Evolutionary conservation across 345 rosid genomes (phyloP), one percentile per base, ranked within the genome.

Genomic region (Populus ilicifolia): DNA sequence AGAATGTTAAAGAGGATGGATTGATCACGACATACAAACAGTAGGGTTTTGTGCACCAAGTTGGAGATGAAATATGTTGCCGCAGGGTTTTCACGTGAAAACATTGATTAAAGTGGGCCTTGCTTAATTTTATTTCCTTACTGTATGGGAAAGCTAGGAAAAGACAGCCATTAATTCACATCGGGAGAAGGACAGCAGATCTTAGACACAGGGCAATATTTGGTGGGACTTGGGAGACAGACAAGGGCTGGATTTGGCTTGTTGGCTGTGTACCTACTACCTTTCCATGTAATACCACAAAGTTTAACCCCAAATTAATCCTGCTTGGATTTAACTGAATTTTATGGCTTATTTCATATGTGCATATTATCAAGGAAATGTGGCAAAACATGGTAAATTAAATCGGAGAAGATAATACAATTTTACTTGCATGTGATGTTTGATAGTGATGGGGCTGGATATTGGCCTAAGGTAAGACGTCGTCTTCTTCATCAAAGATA

Each of bases 41-140:
- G 29, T 23, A 59, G 27, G 64, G 64, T 59, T n/a, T 56, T 3
- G 62, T 0, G 62, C 27, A n/a, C 27, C 62, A n/a, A 59, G 64
- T 23, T 59, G 16, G 64, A 29, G 56, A 35, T 11, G 64, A 48
- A 17, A 74, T 35, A 30, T 12, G 66, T 48, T 68, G 81, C 68
- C 64, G 79, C 68, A 80, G 77, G 16, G 79, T 71, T 78, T 78
- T 83, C 82, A 77, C 75, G 81, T 80, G 83, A 75, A 80, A 67
- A 38, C 64, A 59, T 59, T 59, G 29, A 59, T 59, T 23, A 59
- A 59, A 59, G 64, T 59, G 64, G 64, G 64, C 29, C 64, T 59
- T 59, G 29, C 25, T 23, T 59, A 3, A n/a, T 59, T n/a, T 9
- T 23, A 10, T 23, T 59, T n/a, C 12, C 21, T 59, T 59, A 23